Base-by-base conservation (phyloP, 164 flowering plant species). In the Houttuynia cordata region DNA sequence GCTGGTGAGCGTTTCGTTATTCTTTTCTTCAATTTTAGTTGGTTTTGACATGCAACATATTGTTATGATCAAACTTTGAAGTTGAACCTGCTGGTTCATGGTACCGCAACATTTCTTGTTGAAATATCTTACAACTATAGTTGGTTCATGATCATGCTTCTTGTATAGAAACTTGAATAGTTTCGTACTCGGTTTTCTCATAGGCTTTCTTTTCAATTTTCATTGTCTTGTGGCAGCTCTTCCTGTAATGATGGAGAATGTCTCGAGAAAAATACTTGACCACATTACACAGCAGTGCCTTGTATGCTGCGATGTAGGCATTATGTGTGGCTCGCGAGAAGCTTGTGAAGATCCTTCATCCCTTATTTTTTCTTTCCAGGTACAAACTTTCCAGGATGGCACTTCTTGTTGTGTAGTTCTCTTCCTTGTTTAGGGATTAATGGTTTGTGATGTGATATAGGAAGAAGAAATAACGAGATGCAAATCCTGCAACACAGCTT, bases 281-380 rank as follows among this genome's bases (percentile, higher is more conserved):
- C 98, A 93, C 70, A 87, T 93, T 41, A 84, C 88, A 6, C 96
- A 93, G 68, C 85, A 80, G 30, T 93, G 98, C 73, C 94, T 93
- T 37, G 64, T 86, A 45, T 93, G 98, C 74, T 87, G 93, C 76
- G 98, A 93, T 73, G 82, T 73, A 10, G 98, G 97, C 63, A 64
- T 86, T 53, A 85, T 89, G 23, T 93, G 98, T 62, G 75, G 83
- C 72, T 96, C 96, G 60, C 80, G 85, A 64, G 88, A 78, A 73
- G 86, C 84, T 34, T 93, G 98, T 73, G 76, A 77, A 67, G 91
- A 89, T 63, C 86, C 92, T 18, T 80, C 91, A 47, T 77, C 94
- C 61, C 87, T 90, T 63, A 93, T 90, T 75, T 93, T 93, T 56
- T 92, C 97, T 45, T 93, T 93, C 67, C 98, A 93, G 96, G 98